Base-by-base conservation (phyloP, 2,329 filamentous ascomycete species). In the Cytospora chrysosperma region DNA sequence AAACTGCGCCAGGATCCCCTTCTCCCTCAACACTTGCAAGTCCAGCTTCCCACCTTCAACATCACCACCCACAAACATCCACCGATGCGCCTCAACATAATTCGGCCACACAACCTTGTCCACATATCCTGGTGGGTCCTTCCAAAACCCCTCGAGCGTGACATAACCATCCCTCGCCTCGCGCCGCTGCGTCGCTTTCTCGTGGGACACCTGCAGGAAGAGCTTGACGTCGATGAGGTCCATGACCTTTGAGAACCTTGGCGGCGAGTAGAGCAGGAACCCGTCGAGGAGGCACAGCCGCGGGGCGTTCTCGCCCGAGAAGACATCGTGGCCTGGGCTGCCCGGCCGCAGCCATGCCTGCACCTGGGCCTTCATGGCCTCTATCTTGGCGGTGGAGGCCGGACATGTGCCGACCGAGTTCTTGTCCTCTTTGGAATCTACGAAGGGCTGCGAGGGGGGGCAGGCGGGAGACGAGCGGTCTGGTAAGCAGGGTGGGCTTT, bases 51-150 rank as follows among this genome's bases (percentile, higher is more conserved):
- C 64, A 0, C 84, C 84, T 69, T 90, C 84, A 0, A 92, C 90
- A 72, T 93, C 79, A 0, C 85, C 88, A 9, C 79, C 77, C 67
- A 88, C 76, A 72, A 97, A 95, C 74, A 99, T 79, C 82, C 91
- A 96, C 26, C 80, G 79, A 77, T 98, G 93, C 70, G 92, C 86
- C 59, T 84, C 81, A 4, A 90, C 91, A 75, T 97, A 98, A 70
- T 96, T 94, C 4, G 94, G 94, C 95, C 95, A 99, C 5, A 99
- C 95, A 61, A 99, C 85, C 73, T 90, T 85, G 74, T 98, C 93
- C 43, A 98, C 93, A 74, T 98, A 99, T 0, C 92, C 93, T 0
- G 92, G 92, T 0, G 95, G 95, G 75, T 99, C 95, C 62, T 88
- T 84, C 95, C 95, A 99, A 78, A 97, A 99, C 30, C 93, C 94